phyloP scores from a whole-genome alignment of 2,329 filamentous ascomycete species.

The Alternaria metachromatica region DNA sequence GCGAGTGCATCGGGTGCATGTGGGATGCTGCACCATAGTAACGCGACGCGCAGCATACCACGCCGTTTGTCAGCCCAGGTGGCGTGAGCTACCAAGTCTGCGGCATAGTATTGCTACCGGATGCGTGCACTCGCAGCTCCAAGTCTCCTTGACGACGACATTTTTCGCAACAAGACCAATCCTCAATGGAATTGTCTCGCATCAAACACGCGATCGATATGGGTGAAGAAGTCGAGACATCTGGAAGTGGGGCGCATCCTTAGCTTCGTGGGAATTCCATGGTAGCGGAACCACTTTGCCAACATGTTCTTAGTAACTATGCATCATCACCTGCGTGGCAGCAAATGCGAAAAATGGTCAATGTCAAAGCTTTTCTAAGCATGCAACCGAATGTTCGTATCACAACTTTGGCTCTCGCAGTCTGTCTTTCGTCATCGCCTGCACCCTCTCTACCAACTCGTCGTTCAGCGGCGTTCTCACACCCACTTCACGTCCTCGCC shows the following conservation, averaged over 20 bases:
- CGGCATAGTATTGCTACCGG: not conserved
- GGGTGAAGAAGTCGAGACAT: not conserved
- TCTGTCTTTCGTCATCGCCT: not conserved
- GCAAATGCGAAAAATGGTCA: not conserved
- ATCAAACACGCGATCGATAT: not conserved
- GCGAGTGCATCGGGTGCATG: constrained; percentile 13
- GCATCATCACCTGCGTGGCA: not conserved
- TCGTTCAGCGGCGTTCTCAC: constrained; percentile 11
- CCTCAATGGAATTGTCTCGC: not conserved
- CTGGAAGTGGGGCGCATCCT: not conserved
- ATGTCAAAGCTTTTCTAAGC: not conserved
- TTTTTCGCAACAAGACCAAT: not conserved
- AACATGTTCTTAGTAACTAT: not conserved
- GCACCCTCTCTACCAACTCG: constrained; percentile 3
- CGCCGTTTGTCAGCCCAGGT: constrained; percentile 24
- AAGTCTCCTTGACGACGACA: not conserved
- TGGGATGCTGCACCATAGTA: constrained; percentile 14
- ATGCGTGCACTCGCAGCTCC: constrained; percentile 4
- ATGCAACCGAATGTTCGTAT: not conserved
- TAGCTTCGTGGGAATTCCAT: not conserved
- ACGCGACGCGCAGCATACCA: constrained; percentile 19
- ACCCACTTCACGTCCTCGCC: constrained; percentile 1
- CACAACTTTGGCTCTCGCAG: not conserved
- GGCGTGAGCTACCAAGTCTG: constrained; percentile 22
- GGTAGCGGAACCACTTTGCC: not conserved